Conservation (phyloP, 805 yeast species). For the Nakazawaea laoshanensis region DNA sequence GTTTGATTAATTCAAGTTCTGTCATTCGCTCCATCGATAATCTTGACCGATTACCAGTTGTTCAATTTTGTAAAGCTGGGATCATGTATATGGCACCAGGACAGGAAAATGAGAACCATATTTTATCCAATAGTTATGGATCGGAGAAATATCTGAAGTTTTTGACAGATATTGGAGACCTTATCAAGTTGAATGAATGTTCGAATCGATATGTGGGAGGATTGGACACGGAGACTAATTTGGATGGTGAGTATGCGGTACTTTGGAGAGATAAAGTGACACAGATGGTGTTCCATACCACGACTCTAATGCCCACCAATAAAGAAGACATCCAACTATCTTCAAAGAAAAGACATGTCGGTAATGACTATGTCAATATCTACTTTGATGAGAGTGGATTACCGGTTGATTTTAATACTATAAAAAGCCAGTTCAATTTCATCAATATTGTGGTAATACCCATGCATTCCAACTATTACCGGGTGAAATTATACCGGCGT, state of each 20-base stretch:
- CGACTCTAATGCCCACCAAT: slow-evolving; percentile 67
- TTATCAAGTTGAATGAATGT: slow-evolving; percentile 50
- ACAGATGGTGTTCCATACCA: slow-evolving; percentile 70
- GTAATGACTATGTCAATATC: slow-evolving; percentile 75
- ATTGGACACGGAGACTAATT: slow-evolving; percentile 56
- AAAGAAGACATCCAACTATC: slow-evolving; percentile 33
- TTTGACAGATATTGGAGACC: slow-evolving; percentile 46
- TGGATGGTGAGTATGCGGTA: slow-evolving; percentile 70
- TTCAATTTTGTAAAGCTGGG: slow-evolving; percentile 74
- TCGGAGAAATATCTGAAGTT: slow-evolving; percentile 56
- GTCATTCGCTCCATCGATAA: slow-evolving; percentile 45
- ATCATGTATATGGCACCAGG: slow-evolving; percentile 64
- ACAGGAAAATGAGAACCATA: slow-evolving; percentile 56
- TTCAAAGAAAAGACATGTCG: slow-evolving; percentile 75
- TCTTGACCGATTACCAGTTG: slow-evolving; percentile 70
- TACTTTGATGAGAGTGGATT: slow-evolving; percentile 70
- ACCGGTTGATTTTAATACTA: slow-evolving; percentile 60
- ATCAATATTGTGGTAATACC: slow-evolving; percentile 75
- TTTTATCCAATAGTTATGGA: slow-evolving; percentile 57
- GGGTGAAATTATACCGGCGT: slow-evolving; percentile 56
- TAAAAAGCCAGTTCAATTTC: slow-evolving; percentile 76
- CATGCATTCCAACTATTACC: slow-evolving; percentile 37
- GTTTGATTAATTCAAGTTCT: too few relatives aligned
- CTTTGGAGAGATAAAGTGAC: slow-evolving; percentile 65
- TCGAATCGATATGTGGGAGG: slow-evolving; percentile 64